Base-by-base conservation (phyloP, 139 green algal species). In the Penium margaritaceum region DNA sequence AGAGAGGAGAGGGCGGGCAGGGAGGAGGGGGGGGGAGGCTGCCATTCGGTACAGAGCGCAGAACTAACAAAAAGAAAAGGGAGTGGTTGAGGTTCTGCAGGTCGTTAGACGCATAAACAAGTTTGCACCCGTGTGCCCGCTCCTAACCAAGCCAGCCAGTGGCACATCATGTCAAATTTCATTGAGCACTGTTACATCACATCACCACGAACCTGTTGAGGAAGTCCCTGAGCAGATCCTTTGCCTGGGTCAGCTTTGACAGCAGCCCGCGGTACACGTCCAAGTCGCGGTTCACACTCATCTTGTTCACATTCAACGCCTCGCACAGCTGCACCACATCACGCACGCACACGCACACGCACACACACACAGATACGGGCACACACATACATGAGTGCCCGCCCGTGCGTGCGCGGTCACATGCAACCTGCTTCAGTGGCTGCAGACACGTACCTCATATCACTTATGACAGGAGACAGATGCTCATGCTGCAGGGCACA, bases 151-250 rank as follows among this genome's bases (percentile, higher is more conserved):
- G 17, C 19, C 17, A 58, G 17, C 12, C 7, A 5, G 33, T 34
- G 15, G 44, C 19, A 21, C 1, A 1, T 4, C 21, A 63, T 34
- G 35, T 15, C 5, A 46, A 36, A 39, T n/a, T n/a, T 9, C 5
- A 36, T 4, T 46, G 32, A 69, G 43, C 61, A 69, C 6, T 24
- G 36, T 5, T 14, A 5, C 29, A 6, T 15, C 24, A 5, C 6
- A 62, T 17, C 21, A 14, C 6, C 5, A 19, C 35, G 24, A 19
- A 29, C 68, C 68, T 76, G 24, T 38, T 68, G 27, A 87, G 67
- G 65, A 84, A 80, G 67, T 88, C 81, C 53, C 72, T 39, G 41
- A 86, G 81, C 1, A 88, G 74, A 65, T 88, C 84, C 81, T 88
- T 88, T 33, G 84, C 84, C 9, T 68, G 54, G 5, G 47, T 73